A percentile compares a stretch with the other conserved stretches of the same genome.
Conservation (phyloP, 2,329 filamentous ascomycete species). For the Verticillium nonalfalfae region DNA sequence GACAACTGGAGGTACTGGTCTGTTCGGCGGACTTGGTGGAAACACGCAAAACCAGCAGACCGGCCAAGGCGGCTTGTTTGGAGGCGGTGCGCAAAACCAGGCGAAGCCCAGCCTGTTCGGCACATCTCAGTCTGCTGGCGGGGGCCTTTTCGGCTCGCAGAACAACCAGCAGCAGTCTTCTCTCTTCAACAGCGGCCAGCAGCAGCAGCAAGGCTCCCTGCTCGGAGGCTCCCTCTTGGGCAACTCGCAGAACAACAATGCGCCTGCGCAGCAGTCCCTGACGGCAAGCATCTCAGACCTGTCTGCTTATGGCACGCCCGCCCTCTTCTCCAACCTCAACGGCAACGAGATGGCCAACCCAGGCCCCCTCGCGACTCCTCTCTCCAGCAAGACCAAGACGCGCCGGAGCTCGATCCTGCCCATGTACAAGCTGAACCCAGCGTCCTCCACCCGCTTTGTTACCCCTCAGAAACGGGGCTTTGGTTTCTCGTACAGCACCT, state of each 20-base stretch:
- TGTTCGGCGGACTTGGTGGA: slow-evolving; percentile 41
- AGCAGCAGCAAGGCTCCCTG: slow-evolving; percentile 21
- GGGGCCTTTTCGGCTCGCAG: slow-evolving; percentile 48
- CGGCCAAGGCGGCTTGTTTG: slow-evolving; percentile 40
- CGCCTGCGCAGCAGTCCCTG: slow-evolving; percentile 51
- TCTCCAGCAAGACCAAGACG: slow-evolving; percentile 67
- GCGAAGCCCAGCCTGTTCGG: slow-evolving; percentile 53
- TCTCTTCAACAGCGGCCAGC: slow-evolving; percentile 39
- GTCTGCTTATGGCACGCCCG: slow-evolving; percentile 86
- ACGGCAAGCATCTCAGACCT: slow-evolving; percentile 75
- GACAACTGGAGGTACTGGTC: slow-evolving; percentile 27
- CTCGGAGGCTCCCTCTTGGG: slow-evolving; percentile 55
- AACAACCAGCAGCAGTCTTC: slow-evolving; percentile 37
- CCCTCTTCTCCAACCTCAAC: slow-evolving; percentile 72
- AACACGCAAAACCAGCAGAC: slow-evolving; percentile 28
- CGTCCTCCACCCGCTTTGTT: slow-evolving; percentile 69
- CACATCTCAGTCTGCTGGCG: slow-evolving; percentile 31
- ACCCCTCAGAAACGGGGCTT: slow-evolving; percentile 85
- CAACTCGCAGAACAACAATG: slow-evolving; percentile 40
- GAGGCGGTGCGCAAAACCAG: slow-evolving; percentile 42
- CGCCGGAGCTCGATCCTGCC: slow-evolving; percentile 77
- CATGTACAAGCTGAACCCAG: slow-evolving; percentile 80
- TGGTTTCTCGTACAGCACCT: slow-evolving; percentile 89
- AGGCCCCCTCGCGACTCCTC: slow-evolving; percentile 85
- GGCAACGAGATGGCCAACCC: slow-evolving; percentile 61